Evolutionary conservation across 2,329 filamentous ascomycete species (phyloP).

Genomic region (Colletotrichum horii): DNA sequence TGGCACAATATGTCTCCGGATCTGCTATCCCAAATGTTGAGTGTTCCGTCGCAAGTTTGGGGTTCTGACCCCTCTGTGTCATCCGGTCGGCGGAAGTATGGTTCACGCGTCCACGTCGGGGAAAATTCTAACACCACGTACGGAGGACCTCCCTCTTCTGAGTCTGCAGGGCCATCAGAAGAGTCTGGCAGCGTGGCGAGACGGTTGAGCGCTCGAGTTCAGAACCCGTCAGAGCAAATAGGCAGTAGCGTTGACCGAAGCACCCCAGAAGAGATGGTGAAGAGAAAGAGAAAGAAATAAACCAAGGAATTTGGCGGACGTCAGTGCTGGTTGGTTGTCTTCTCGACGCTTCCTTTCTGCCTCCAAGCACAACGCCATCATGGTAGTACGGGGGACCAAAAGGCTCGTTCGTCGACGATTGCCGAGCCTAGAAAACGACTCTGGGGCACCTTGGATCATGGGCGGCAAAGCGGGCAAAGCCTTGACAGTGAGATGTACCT

Average conservation of each 20-base stretch:
- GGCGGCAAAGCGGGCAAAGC: not conserved
- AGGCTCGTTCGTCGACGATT: constrained; percentile 12
- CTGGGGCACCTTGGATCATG: not conserved
- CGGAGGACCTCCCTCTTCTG: not conserved
- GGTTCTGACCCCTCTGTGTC: not conserved
- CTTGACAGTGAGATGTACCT: not conserved
- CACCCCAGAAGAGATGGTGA: not conserved
- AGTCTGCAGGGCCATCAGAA: not conserved
- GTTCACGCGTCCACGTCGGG: not conserved
- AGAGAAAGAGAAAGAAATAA: not conserved
- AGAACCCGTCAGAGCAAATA: not conserved
- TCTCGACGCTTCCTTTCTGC: constrained; percentile 17
- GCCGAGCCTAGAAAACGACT: constrained; percentile 9
- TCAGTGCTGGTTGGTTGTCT: not conserved
- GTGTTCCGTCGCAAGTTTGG: constrained; percentile 3
- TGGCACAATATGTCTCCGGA: not conserved
- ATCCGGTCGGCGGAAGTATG: constrained; percentile 4
- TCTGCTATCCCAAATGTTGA: not conserved
- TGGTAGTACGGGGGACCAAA: not conserved
- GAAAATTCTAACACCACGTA: not conserved
- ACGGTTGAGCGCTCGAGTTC: not conserved
- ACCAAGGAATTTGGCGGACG: not conserved
- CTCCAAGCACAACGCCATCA: not conserved
- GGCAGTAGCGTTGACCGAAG: not conserved
- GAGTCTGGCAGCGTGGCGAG: not conserved